Base-by-base conservation (phyloP, 805 yeast genomes). In the Ogataea siamensis region DNA sequence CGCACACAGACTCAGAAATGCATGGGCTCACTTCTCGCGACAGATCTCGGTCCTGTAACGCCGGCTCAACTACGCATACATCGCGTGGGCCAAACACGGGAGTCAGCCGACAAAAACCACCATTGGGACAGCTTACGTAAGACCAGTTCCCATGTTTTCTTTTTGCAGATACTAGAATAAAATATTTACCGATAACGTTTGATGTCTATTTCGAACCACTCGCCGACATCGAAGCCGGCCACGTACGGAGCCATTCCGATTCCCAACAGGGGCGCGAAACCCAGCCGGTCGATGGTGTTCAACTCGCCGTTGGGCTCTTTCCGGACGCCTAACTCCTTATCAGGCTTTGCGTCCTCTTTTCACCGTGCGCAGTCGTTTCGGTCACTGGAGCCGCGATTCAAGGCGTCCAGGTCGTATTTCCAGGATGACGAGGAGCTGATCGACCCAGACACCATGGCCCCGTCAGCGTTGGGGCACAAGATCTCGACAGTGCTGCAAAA, bases 341-440 rank as follows among this genome's bases (percentile, higher is more conserved):
- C 81, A 41, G 78, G 84, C 39, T 87, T 87, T 62, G 94, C 94
- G 2, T 76, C 85, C 10, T 86, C 95, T 0, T 78, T 73, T 54
- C 74, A 78, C 26, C 72, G 96, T 56, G 93, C 95, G 2, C 91
- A 85, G 57, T 76, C 87, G 3, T 74, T 71, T 57, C 68, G 73
- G 33, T 73, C 78, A 9, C 50, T 73, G 19, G 80, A 74, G 49
- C 70, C 72, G 18, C 68, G 73, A 23, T 77, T 83, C 48, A 75
- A 70, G 50, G 74, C 78, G 6, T 64, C 72, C 20, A 64, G 94
- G 48, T 80, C 88, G 0, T 85, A 73, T 46, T 82, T 85, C 55
- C 68, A 57, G 51, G 76, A 67, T 50, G 73, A 67, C 43, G 89
- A 83, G 54, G 86, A 79, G 54, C 58, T 78, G 10, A 76, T 74